Percentiles rank a stretch among this genome's conserved stretches.
These are phyloP conservation scores for Aspergillus carbonarius DNA, from an alignment of 2,329 filamentous ascomycete genomes.

Conservation along the genomic window DNA sequence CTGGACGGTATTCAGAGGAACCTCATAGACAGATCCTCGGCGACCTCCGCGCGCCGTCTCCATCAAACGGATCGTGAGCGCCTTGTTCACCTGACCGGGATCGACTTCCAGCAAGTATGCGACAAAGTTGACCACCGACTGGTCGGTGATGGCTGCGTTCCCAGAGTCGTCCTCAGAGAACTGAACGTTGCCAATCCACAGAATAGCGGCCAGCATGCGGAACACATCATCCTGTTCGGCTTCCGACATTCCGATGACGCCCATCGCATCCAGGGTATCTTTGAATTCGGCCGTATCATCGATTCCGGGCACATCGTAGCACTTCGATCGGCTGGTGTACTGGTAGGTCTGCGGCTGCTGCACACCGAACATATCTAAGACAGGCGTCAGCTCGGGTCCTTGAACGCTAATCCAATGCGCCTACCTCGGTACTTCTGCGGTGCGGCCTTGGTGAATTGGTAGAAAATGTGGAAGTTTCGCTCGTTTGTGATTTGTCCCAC, in stretches of 20 bases:
- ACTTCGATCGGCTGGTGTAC: conserved; percentile 93
- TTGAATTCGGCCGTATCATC: conserved; percentile 86
- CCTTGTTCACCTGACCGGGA: conserved; percentile 74
- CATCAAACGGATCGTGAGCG: conserved; percentile 84
- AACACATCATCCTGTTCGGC: conserved; percentile 94
- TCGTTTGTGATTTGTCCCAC: conserved; percentile 94
- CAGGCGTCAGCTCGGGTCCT: conserved; percentile 8
- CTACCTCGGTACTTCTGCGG: conserved; percentile 73
- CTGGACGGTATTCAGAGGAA: conserved; percentile 82
- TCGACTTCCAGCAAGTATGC: conserved; percentile 92
- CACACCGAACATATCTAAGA: conserved; percentile 75
- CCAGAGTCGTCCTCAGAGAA: conserved; percentile 87
- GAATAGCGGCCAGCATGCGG: conserved; percentile 83
- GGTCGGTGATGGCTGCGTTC: conserved; percentile 81
- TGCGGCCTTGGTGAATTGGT: conserved; percentile 95
- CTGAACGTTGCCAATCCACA: conserved; percentile 93
- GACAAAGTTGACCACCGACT: conserved; percentile 90
- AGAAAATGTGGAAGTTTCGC: conserved; percentile 99
- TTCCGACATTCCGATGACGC: conserved; percentile 83
- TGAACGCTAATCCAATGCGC: background rate
- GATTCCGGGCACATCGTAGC: conserved; percentile 89
- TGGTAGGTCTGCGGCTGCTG: conserved; percentile 90
- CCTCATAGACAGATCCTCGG: conserved; percentile 67
- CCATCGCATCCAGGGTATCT: conserved; percentile 93
- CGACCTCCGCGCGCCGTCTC: conserved; percentile 66